Evolutionary conservation across 441 rosid species (phyloP).

Genomic region (Populus tomentosa): DNA sequence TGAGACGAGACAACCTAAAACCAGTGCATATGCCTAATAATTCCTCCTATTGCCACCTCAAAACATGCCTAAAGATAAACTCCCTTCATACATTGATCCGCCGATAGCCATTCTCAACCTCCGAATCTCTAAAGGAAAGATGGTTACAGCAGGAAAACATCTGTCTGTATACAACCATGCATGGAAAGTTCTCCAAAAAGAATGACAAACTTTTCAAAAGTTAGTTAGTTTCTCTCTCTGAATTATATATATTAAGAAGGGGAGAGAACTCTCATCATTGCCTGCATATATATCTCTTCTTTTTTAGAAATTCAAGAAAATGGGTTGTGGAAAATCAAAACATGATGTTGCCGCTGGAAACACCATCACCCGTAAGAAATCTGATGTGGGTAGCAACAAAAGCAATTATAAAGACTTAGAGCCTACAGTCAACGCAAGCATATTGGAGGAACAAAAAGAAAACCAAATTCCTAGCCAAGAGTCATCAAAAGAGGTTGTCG

Average conservation of each 20-base stretch:
- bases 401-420: constrained; percentile 10
- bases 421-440: background rate
- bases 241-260: background rate
- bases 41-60: background rate
- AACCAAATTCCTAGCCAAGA: background rate
- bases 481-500: background rate
- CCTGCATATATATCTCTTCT: no score
- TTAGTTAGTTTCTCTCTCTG: background rate
- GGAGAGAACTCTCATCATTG: background rate
- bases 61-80: constrained; percentile 18
- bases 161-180: background rate
- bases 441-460: constrained; percentile 2
- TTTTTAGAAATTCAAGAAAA: constrained; percentile 7
- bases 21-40: background rate
- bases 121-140: constrained; percentile 30
- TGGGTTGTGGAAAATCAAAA: constrained; percentile 80
- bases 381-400: constrained; percentile 10
- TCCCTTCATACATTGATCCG: background rate
- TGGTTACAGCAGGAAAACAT: constrained; percentile 7
- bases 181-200: background rate
- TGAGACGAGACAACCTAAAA: background rate
- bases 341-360: constrained; percentile 54
- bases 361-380: constrained; percentile 38
- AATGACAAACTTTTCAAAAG: background rate
- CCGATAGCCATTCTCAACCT: constrained; percentile 19